phyloP scores from a whole-genome alignment of 2,329 filamentous ascomycete genomes.

The Stachybotrys elegans region DNA sequence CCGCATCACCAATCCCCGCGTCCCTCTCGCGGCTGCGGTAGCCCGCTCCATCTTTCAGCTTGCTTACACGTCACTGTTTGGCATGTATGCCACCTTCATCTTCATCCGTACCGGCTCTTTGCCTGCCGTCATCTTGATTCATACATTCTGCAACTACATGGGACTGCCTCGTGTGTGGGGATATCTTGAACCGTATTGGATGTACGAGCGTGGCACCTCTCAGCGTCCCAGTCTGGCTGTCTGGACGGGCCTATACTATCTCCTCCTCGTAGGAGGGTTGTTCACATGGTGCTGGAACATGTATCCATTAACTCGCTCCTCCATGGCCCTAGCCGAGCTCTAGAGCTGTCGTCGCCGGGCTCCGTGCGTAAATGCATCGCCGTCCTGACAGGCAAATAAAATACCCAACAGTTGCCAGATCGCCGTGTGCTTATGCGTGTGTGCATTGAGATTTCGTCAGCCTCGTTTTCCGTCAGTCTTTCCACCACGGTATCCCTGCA shows the following conservation, averaged over 20 bases:
- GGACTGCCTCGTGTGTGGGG: slow-evolving; percentile 87
- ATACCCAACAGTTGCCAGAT: too few species aligned
- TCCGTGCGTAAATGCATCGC: too few species aligned
- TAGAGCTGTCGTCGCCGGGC: too few species aligned
- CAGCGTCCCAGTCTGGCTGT: slow-evolving; percentile 13
- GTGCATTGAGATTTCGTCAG: too few species aligned
- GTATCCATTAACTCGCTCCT: slow-evolving; percentile 62
- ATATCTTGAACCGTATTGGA: slow-evolving; percentile 53
- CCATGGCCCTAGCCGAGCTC: slow-evolving; percentile 22
- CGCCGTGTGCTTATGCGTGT: too few species aligned
- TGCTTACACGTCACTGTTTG: slow-evolving; percentile 86
- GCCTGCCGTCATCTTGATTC: slow-evolving; percentile 67
- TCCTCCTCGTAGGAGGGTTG: slow-evolving; percentile 67
- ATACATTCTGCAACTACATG: slow-evolving; percentile 89
- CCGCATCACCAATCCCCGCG: slow-evolving; percentile 69
- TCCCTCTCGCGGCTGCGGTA: slow-evolving; percentile 57
- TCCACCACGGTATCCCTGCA: too few species aligned
- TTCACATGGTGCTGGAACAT: slow-evolving; percentile 65
- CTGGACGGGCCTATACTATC: slow-evolving; percentile 79
- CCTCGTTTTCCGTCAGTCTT: too few species aligned
- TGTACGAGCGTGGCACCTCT: slow-evolving; percentile 19
- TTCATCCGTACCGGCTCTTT: slow-evolving; percentile 82
- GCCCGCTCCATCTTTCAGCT: slow-evolving; percentile 78
- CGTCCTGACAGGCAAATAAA: too few species aligned
- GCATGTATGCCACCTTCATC: slow-evolving; percentile 86